Conservation (phyloP, 2,329 filamentous ascomycete species). For the Dactylonectria macrodidyma region DNA sequence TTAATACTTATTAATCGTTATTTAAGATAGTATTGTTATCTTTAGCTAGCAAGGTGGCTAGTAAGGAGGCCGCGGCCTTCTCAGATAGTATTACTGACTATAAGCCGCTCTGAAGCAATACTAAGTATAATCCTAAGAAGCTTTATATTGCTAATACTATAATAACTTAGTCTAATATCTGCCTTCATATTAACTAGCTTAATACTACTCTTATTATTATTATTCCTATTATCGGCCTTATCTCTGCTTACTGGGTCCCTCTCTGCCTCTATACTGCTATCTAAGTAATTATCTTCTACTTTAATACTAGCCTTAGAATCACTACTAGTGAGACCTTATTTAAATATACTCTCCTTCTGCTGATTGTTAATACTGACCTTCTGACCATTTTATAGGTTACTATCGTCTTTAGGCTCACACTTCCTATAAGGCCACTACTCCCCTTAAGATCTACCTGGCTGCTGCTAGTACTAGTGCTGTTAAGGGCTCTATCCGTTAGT, state of each 20-base stretch:
- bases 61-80: slow-evolving; percentile 51
- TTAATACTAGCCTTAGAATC: slow-evolving; percentile 85
- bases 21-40: slow-evolving; percentile 62
- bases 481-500: slow-evolving; percentile 90
- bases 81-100: slow-evolving; percentile 71
- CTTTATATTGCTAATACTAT: slow-evolving; percentile 86
- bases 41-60: slow-evolving; percentile 55
- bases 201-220: slow-evolving; percentile 86
- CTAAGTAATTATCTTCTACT: slow-evolving; percentile 85
- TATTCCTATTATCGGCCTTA: slow-evolving; percentile 80
- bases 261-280: slow-evolving; percentile 79
- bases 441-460: too few species aligned
- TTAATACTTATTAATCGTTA: slow-evolving; percentile 84
- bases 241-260: slow-evolving; percentile 85
- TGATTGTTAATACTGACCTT: slow-evolving; percentile 22
- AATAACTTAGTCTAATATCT: slow-evolving; percentile 87
- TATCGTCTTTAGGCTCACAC: slow-evolving; percentile 89
- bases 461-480: slow-evolving; percentile 86
- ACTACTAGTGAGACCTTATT: slow-evolving; percentile 73
- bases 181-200: slow-evolving; percentile 95
- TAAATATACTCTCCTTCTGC: neutral
- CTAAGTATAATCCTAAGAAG: slow-evolving; percentile 47
- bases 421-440: slow-evolving; percentile 83
- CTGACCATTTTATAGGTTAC: slow-evolving; percentile 46
- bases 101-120: slow-evolving; percentile 61